Evolutionary conservation across 2,329 filamentous ascomycete species (phyloP), one percentile per base, ranked within the genome.

Genomic region (Colletotrichum sp.): DNA sequence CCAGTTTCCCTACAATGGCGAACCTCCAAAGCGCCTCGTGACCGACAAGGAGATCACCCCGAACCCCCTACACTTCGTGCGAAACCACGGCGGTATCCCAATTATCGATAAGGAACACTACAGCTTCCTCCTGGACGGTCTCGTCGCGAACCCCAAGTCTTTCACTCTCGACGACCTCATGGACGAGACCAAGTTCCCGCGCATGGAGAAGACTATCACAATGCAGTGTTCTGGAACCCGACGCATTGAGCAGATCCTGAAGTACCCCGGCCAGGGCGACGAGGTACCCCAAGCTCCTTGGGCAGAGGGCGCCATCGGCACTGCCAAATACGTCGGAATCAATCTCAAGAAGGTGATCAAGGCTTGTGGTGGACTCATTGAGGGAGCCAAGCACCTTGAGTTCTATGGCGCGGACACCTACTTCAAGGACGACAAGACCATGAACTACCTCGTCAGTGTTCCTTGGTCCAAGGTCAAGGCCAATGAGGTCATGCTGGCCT

Each of bases 31-130:
- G 77, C 86, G 89, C 3, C 85, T 94, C 0, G 88, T 92, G 6
- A 84, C 83, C 1, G 88, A 88, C 1, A 87, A 87, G 19, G 87
- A 89, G 0, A 88, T 94, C 52, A 95, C 93, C 0, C 85, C 88
- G 0, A 95, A 94, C 76, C 64, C 78, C 1, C 79, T 83, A 3
- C 90, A 92, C 78, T 95, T 94, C 78, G 91, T 95, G 1, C 87
- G 93, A 9, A 95, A 95, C 75, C 93, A 95, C 77, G 93, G 93
- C 12, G 93, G 93, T 0, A 91, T 95, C 22, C 94, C 94, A 0
- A 85, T 90, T 9, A 94, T 95, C 70, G 88, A 93, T 11, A 84
- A 87, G 2, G 86, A 90, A 0, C 85, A 88, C 4, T 93, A 85
- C 79, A 87, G 84, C 28, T 85, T 93, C 19, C 83, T 85, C 3